A percentile compares a stretch with the other conserved stretches of the same genome.
phyloP scores from a whole-genome alignment of 2,329 filamentous ascomycete species.

The Hymenoscyphus occultus region DNA sequence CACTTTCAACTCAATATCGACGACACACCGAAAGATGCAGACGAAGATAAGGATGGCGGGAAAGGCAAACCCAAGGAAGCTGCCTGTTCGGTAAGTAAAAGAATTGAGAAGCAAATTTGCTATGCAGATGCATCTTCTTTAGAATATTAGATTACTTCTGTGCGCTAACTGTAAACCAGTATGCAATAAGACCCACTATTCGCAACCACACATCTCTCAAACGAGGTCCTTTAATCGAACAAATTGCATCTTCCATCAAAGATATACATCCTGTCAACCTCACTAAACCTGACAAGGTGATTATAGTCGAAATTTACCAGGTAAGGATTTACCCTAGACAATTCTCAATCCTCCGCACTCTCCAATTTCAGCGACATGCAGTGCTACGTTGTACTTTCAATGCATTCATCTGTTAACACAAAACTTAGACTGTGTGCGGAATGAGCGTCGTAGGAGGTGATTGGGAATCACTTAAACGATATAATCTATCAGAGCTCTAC shows the following conservation, averaged over 20 bases:
- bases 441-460: conserved; percentile 72
- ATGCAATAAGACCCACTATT: conserved; percentile 78
- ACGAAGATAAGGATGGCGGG: conserved; percentile 15
- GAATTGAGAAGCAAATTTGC: background rate
- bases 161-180: conserved; percentile 47
- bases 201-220: conserved; percentile 69
- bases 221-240: conserved; percentile 67
- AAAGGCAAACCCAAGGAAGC: conserved; percentile 13
- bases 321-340: conserved; percentile 43
- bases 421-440: conserved; percentile 64
- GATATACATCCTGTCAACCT: conserved; percentile 73
- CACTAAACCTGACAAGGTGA: conserved; percentile 72
- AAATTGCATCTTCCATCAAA: conserved; percentile 51
- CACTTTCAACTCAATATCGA: conserved; percentile 50
- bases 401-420: conserved; percentile 20
- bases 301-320: conserved; percentile 78
- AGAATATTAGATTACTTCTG: conserved; percentile 14
- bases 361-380: conserved; percentile 11
- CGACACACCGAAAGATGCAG: conserved; percentile 21
- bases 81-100: conserved; percentile 29
- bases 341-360: background rate
- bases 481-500: conserved; percentile 75
- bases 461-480: conserved; percentile 72
- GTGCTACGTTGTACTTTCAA: conserved; percentile 21
- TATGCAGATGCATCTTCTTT: conserved; percentile 1